Percentiles rank a stretch among this genome's conserved stretches.
Conservation (phyloP, 805 yeast species). For the Metschnikowia amazonensis region DNA sequence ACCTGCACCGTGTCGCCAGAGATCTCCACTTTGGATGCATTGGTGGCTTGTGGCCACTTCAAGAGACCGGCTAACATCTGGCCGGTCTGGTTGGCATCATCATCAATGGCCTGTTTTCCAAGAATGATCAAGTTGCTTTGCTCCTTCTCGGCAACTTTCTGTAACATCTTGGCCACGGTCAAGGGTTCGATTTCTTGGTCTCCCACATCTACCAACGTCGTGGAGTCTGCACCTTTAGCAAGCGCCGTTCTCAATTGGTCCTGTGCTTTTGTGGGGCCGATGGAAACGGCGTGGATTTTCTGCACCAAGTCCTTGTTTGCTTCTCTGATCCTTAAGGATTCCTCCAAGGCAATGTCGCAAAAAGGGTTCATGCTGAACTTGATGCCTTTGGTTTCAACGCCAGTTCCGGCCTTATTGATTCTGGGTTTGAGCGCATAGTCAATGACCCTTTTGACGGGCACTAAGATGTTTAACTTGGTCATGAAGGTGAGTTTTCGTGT, state of each 20-base stretch:
- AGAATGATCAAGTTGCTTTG: conserved; percentile 75
- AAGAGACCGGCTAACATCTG: conserved; percentile 92
- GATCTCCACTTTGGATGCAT: conserved; percentile 80
- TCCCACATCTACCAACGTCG: conserved; percentile 77
- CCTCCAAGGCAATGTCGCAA: conserved; percentile 97
- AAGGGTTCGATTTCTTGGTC: conserved; percentile 79
- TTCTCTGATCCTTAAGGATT: conserved; percentile 76
- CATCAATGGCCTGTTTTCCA: conserved; percentile 97
- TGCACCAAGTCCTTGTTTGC: conserved; percentile 66
- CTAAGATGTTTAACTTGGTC: conserved; percentile 65
- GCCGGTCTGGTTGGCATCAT: conserved; percentile 92
- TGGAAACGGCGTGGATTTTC: conserved; percentile 82
- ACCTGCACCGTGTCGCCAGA: conserved; percentile 58
- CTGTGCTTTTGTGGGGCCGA: conserved; percentile 83
- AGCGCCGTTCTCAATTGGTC: conserved; percentile 85
- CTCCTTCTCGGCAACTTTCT: conserved; percentile 66
- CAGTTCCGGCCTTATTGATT: conserved; percentile 79
- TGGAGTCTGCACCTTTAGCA: conserved; percentile 90
- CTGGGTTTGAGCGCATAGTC: conserved; percentile 93
- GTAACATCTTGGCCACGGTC: conserved; percentile 80
- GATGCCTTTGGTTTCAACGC: conserved; percentile 83
- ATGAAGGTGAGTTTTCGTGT: conserved; percentile 8
- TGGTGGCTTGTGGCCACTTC: conserved; percentile 96
- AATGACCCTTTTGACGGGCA: conserved; percentile 92
- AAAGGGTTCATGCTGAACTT: conserved; percentile 94